Evolutionary conservation across 2,329 filamentous ascomycete genomes (phyloP).

Genomic region (Ascochyta clinopodiicola): DNA sequence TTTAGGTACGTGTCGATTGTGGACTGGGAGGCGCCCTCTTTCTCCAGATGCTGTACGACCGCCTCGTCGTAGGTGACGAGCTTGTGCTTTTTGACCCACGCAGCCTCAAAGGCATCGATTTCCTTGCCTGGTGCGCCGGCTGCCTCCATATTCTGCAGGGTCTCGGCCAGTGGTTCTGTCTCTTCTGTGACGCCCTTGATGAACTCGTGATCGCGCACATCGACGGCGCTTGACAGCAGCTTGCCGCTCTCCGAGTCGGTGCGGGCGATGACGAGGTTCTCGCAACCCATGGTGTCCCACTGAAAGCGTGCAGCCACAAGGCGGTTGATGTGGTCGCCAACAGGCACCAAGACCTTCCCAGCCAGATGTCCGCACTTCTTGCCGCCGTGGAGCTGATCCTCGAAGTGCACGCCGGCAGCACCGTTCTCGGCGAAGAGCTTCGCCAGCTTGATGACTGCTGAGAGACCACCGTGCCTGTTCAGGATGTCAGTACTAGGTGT

Average conservation of each 20-base stretch:
- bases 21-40: conserved; percentile 68
- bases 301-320: conserved; percentile 92
- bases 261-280: conserved; percentile 92
- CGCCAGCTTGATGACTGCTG: conserved; percentile 91
- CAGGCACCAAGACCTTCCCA: conserved; percentile 92
- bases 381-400: conserved; percentile 95
- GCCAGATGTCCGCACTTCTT: conserved; percentile 98
- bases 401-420: conserved; percentile 94
- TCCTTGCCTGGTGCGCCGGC: conserved; percentile 77
- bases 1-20: conserved; percentile 72
- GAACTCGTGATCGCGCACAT: conserved; percentile 95
- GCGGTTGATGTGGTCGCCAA: conserved; percentile 95
- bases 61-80: conserved; percentile 93
- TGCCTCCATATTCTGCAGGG: conserved; percentile 87
- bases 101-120: conserved; percentile 83
- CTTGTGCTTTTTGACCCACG: conserved; percentile 86
- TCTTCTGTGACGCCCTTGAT: conserved; percentile 85
- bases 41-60: conserved; percentile 74
- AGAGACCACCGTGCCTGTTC: conserved; percentile 81
- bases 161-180: conserved; percentile 84
- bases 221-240: conserved; percentile 87
- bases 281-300: conserved; percentile 96
- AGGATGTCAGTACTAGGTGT: conserved; percentile 19
- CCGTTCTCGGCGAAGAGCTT: conserved; percentile 98
- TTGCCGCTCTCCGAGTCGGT: conserved; percentile 95